Conservation (phyloP, 495 filamentous ascomycete genomes). For the Neurospora sp. region DNA sequence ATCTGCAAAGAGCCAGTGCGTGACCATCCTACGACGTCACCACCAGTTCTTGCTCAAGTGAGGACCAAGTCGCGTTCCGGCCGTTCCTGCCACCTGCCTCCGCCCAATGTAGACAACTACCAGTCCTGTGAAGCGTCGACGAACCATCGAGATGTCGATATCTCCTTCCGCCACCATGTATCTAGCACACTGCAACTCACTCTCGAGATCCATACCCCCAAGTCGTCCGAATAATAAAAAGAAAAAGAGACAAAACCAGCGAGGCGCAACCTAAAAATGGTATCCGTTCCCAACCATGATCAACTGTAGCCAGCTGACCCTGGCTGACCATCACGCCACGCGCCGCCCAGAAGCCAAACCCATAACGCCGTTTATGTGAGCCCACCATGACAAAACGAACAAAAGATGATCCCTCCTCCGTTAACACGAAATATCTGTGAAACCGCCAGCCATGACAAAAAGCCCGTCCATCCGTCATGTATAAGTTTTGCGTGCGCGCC, state of each 20-base stretch:
- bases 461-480: background rate
- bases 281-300: background rate
- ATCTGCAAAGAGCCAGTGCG: background rate
- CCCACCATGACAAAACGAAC: background rate
- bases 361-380: background rate
- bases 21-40: background rate
- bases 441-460: background rate
- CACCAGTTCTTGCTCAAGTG: background rate
- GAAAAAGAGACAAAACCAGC: background rate
- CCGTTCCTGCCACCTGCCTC: background rate
- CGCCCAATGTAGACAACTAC: background rate
- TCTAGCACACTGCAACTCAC: background rate
- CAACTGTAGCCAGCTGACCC: background rate
- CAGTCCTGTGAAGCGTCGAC: background rate
- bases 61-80: background rate
- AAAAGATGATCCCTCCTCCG: background rate
- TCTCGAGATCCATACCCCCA: background rate
- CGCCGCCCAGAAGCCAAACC: background rate
- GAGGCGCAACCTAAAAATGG: background rate
- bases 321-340: background rate
- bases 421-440: background rate
- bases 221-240: background rate
- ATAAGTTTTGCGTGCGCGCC: background rate
- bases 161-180: background rate
- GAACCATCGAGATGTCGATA: background rate